phyloP scores from a whole-genome alignment of 2,329 filamentous ascomycete genomes.

The Xylaria sp. region DNA sequence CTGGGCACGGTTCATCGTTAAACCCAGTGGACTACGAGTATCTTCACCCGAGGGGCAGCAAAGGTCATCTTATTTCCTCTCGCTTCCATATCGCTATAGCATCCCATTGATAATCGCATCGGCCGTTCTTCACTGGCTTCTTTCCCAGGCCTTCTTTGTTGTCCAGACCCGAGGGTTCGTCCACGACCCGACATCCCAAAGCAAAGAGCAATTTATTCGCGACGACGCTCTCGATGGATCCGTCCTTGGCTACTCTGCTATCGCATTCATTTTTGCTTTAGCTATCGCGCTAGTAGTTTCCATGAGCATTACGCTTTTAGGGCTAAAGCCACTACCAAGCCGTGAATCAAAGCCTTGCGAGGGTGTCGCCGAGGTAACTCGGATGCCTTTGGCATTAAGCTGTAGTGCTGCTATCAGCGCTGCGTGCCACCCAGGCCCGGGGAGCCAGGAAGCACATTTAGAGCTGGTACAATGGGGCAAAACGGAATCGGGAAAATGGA shows the following conservation, averaged over 20 bases:
- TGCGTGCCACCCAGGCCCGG: slow-evolving; percentile 1
- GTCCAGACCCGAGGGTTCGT: slow-evolving; percentile 15
- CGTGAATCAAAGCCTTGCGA: background rate
- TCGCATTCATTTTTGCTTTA: background rate
- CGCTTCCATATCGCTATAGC: slow-evolving; percentile 13
- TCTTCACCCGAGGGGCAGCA: background rate
- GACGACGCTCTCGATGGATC: slow-evolving; percentile 11
- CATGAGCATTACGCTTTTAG: slow-evolving; percentile 6
- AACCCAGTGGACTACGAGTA: slow-evolving; percentile 6
- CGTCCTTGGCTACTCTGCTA: slow-evolving; percentile 8
- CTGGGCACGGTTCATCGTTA: slow-evolving; percentile 13
- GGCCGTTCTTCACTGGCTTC: slow-evolving; percentile 14
- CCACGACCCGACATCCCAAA: background rate
- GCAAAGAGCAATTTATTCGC: background rate
- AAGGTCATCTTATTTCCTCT: background rate
- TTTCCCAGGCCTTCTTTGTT: slow-evolving; percentile 12
- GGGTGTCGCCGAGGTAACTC: background rate
- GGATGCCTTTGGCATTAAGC: slow-evolving; percentile 9
- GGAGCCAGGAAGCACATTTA: slow-evolving; percentile 2
- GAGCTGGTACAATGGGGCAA: slow-evolving; percentile 6
- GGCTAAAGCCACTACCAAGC: slow-evolving; percentile 1
- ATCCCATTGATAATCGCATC: slow-evolving; percentile 9
- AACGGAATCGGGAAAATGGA: slow-evolving; percentile 11
- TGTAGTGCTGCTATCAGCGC: slow-evolving; percentile 15
- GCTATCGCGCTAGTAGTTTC: background rate